Percentiles rank a stretch among this genome's conserved stretches.
phyloP scores from a whole-genome alignment of 2,329 filamentous ascomycete genomes.

The Arthrobotrys megalospora region DNA sequence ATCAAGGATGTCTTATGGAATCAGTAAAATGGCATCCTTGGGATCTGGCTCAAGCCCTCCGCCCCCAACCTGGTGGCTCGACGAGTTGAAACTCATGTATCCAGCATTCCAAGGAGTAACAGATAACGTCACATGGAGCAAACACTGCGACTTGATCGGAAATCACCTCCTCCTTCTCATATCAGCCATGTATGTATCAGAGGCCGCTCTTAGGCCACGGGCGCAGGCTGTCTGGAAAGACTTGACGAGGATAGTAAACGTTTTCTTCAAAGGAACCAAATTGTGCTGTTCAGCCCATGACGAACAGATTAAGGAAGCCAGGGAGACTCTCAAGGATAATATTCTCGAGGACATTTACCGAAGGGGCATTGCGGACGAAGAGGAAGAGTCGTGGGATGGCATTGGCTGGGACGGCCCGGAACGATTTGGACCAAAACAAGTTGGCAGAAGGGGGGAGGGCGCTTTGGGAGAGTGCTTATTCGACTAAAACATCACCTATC shows the following conservation, averaged over 20 bases:
- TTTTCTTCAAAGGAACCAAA: slow-evolving; percentile 55
- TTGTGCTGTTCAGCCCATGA: slow-evolving; percentile 47
- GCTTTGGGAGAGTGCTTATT: slow-evolving; percentile 51
- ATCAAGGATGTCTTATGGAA: slow-evolving; percentile 55
- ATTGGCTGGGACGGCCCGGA: slow-evolving; percentile 54
- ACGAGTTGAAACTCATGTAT: slow-evolving; percentile 58
- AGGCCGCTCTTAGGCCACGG: slow-evolving; percentile 36
- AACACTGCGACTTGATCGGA: slow-evolving; percentile 52
- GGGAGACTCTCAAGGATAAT: slow-evolving; percentile 47
- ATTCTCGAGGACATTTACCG: slow-evolving; percentile 53
- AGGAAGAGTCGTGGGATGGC: slow-evolving; percentile 54
- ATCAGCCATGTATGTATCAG: slow-evolving; percentile 51
- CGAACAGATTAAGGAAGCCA: slow-evolving; percentile 35
- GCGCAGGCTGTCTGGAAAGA: slow-evolving; percentile 52
- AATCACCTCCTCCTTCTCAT: slow-evolving; percentile 55
- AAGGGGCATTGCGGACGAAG: slow-evolving; percentile 52
- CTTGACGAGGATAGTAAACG: slow-evolving; percentile 42
- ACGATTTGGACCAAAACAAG: slow-evolving; percentile 45
- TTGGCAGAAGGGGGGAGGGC: slow-evolving; percentile 52
- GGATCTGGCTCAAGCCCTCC: slow-evolving; percentile 17
- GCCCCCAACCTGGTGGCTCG: slow-evolving; percentile 55
- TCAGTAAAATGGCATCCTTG: slow-evolving; percentile 46
- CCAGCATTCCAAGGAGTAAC: slow-evolving; percentile 48
- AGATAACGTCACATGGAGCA: slow-evolving; percentile 39
- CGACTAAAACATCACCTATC: slow-evolving; percentile 20